Evolutionary conservation across 202 grass and related monocot species (phyloP).

Genomic region (Saccharum hybrid): DNA sequence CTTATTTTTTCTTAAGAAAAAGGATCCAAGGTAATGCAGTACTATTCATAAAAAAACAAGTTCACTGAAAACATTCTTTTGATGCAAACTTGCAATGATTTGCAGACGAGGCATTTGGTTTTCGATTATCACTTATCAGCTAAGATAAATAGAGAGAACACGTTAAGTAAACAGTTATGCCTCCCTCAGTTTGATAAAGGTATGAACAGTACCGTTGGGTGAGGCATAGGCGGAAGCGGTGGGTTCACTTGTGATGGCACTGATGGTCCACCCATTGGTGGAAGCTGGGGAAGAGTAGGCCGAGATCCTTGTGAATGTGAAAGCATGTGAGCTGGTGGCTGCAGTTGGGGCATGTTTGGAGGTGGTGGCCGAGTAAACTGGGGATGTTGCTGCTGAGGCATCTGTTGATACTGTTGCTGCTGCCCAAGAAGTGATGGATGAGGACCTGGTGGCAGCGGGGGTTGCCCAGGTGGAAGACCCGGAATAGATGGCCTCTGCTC

Average conservation of each 20-base stretch:
- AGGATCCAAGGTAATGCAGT: not conserved
- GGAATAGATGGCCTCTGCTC: constrained; percentile 69
- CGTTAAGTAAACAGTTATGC: not conserved
- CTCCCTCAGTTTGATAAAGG: not conserved
- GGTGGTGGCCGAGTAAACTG: constrained; percentile 64
- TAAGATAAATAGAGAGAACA: constrained; percentile 20
- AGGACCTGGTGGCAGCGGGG: constrained; percentile 92
- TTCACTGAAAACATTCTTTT: not conserved
- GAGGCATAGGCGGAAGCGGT: constrained; percentile 76
- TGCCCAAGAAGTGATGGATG: constrained; percentile 94
- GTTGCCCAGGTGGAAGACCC: constrained; percentile 73
- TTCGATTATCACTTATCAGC: constrained; percentile 12
- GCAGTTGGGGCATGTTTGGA: constrained; percentile 75
- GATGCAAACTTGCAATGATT: not conserved
- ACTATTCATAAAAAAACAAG: not conserved
- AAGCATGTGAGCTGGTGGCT: constrained; percentile 78
- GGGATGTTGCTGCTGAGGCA: constrained; percentile 73
- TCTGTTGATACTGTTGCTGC: constrained; percentile 88
- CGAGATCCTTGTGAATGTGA: constrained; percentile 74
- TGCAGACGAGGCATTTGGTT: not conserved
- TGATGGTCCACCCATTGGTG: constrained; percentile 62
- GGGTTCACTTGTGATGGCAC: constrained; percentile 67
- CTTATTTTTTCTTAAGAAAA: not conserved
- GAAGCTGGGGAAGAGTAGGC: constrained; percentile 59
- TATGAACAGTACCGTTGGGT: constrained; percentile 73